These are phyloP conservation scores for Phytophthora citrophthora DNA, from an alignment of 352 stramenopile species.

Conservation along the genomic window DNA sequence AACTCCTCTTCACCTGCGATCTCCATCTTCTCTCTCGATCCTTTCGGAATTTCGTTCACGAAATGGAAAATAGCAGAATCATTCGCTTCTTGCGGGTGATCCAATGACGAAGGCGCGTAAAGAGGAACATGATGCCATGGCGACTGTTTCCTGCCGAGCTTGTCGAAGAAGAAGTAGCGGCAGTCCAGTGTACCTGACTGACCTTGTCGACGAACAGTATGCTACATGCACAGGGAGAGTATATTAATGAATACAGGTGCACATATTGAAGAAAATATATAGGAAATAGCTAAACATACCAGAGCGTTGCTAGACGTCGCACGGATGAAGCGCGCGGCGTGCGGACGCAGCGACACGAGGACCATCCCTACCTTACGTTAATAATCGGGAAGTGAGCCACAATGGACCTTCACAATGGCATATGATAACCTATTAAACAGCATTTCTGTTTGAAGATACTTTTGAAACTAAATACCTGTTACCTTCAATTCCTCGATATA, in stretches of 20 bases:
- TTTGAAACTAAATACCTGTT: not conserved
- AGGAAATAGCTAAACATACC: conserved; percentile 3
- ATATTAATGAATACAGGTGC: not conserved
- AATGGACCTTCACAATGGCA: not conserved
- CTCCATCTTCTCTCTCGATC: conserved; percentile 93
- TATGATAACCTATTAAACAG: conserved; percentile 3
- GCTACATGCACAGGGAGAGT: conserved; percentile 37
- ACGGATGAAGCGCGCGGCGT: conserved; percentile 15
- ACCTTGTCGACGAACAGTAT: conserved; percentile 70
- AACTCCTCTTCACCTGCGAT: conserved; percentile 90
- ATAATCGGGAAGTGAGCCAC: not conserved
- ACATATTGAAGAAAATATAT: not conserved
- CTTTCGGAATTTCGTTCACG: conserved; percentile 94
- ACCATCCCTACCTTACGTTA: conserved; percentile 13
- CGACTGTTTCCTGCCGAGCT: conserved; percentile 79
- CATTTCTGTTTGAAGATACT: not conserved
- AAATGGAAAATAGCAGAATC: conserved; percentile 87
- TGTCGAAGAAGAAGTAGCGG: conserved; percentile 87
- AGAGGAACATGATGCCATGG: conserved; percentile 94
- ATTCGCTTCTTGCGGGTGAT: conserved; percentile 41
- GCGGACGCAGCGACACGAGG: conserved; percentile 15
- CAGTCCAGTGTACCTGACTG: conserved; percentile 72
- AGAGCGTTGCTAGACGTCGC: conserved; percentile 17
- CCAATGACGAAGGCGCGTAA: conserved; percentile 46
- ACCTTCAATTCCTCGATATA: not conserved